These are phyloP conservation scores for Yamadazyma trypodendri DNA, from an alignment of 1,139 yeast genomes.

Conservation along the genomic window DNA sequence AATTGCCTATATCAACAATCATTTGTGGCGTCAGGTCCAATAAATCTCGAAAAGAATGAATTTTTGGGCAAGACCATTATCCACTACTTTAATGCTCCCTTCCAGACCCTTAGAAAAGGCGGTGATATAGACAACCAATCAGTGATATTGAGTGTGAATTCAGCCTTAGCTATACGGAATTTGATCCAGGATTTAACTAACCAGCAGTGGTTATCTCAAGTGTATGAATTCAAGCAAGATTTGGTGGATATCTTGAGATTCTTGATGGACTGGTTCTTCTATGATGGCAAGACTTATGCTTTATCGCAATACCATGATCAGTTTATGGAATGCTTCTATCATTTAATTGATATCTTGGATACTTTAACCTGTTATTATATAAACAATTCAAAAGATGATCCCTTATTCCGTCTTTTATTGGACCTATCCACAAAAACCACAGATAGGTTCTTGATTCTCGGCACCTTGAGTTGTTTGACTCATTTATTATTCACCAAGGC, in stretches of 20 bases:
- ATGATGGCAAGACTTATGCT: constrained; percentile 16
- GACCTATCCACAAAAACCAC: constrained; percentile 43
- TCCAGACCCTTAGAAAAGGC: constrained; percentile 25
- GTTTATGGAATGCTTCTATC: constrained; percentile 61
- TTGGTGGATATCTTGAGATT: constrained; percentile 49
- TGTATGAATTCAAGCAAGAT: constrained; percentile 46
- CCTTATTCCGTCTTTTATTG: constrained; percentile 52
- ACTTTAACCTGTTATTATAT: constrained; percentile 80
- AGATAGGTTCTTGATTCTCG: constrained; percentile 54
- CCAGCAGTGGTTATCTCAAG: constrained; percentile 73
- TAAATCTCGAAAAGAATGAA: constrained; percentile 49
- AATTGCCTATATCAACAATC: constrained; percentile 59
- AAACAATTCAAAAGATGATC: constrained; percentile 66
- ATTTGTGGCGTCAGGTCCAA: constrained; percentile 44
- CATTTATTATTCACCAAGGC: constrained; percentile 40
- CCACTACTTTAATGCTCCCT: constrained; percentile 38
- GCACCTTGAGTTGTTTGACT: constrained; percentile 44
- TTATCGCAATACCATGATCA: constrained; percentile 36
- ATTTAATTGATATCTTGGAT: constrained; percentile 78
- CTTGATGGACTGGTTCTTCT: constrained; percentile 41
- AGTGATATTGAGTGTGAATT: constrained; percentile 51
- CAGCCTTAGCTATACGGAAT: constrained; percentile 73
- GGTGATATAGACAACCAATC: constrained; percentile 31
- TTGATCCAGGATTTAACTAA: constrained; percentile 78
- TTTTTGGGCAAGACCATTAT: constrained; percentile 53